Percentiles rank a stretch among this genome's conserved stretches.
Evolutionary conservation across 148 eudicot genomes (phyloP).

Genomic region (Cornus suecica): DNA sequence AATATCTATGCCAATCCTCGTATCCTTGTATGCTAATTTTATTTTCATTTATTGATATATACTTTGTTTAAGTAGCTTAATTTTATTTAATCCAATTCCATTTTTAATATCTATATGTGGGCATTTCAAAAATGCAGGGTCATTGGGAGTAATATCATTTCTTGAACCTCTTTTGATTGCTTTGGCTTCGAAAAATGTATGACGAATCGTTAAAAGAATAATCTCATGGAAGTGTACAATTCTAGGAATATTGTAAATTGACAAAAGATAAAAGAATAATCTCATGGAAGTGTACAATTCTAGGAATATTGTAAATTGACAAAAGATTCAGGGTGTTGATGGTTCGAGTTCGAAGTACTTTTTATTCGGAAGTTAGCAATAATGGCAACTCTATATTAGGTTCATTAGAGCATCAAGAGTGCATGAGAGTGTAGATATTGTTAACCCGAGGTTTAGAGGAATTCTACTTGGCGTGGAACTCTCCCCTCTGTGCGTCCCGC

Average conservation of each 20-base stretch:
- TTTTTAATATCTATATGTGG: neutral
- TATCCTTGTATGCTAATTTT: constrained; percentile 38
- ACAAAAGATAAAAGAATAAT: too few relatives aligned
- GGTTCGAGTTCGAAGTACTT: neutral
- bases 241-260: neutral
- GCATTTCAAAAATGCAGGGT: neutral
- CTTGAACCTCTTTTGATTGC: too few relatives aligned
- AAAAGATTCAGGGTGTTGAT: neutral
- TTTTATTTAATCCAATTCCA: neutral
- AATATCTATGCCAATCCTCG: constrained; percentile 89
- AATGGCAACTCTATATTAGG: neutral
- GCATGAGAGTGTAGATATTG: too few relatives aligned
- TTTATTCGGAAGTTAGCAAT: neutral
- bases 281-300: neutral
- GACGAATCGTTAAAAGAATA: neutral
- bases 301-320: neutral
- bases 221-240: neutral
- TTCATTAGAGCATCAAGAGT: neutral
- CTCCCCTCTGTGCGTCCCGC: neutral
- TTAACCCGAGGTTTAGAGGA: too few relatives aligned
- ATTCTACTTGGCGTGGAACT: too few relatives aligned
- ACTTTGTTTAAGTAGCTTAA: neutral
- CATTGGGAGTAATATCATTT: too few relatives aligned
- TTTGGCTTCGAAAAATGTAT: too few relatives aligned
- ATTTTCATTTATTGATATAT: neutral